Evolutionary conservation across 225 moss, liverwort and hornwort genomes (phyloP), one percentile per base, ranked within the genome.

Genomic region (Lunularia cruciata): DNA sequence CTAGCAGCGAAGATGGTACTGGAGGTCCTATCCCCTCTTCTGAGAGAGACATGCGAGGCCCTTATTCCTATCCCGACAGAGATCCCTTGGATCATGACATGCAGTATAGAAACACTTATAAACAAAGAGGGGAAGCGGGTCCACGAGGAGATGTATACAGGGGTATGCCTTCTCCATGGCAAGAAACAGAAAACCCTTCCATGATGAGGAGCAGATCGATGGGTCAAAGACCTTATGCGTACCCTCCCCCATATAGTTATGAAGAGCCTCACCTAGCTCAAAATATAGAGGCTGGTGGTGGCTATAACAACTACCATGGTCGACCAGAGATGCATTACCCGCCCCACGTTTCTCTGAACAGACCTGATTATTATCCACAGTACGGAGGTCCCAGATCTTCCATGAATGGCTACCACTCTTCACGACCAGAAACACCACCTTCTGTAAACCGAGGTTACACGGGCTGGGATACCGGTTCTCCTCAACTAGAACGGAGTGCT

Each of bases 81-180:
- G 80, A 76, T 38, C 75, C 47, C 7, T 31, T 48, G 16, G 81
- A 82, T 39, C 77, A 74, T 42, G 77, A 77, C 22, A 20, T 54
- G 56, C 77, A 65, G 3, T 74, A 82, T n/a, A 70, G 67, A 71
- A 63, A 38, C 58, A 31, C 54, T 4, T 56, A 67, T 40, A 77
- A 77, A 51, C 73, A 70, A 32, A 77, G 77, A 74, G 74, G 70
- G 12, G 71, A 59, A 40, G 27, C 20, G 16, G 60, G 58, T 32
- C 23, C 31, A 15, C 56, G 71, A 60, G 59, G 60, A 46, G 77
- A 82, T 30, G 72, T 60, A 32, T 70, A 67, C 52, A 73, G 81
- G 67, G 43, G 74, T 31, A 57, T 68, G 67, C 77, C 73, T 26
- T 23, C 71, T 35, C 47, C 60, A 13, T 77, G 74, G 77, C 81